Evolutionary conservation across 1,139 yeast species (phyloP).

Genomic region (Wickerhamomyces sp.): DNA sequence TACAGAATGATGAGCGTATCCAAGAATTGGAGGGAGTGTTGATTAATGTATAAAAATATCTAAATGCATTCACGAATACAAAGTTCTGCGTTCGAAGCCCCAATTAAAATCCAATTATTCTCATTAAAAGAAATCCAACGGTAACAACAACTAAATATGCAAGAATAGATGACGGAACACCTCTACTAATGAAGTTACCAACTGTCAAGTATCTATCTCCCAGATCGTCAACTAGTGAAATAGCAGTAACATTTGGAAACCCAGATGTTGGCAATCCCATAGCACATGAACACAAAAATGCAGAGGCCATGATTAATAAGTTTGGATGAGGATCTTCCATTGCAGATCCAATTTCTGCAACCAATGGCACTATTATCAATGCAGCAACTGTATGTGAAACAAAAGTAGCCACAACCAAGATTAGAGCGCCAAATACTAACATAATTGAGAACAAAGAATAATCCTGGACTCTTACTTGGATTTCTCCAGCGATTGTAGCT

Average conservation of each 20-base stretch:
- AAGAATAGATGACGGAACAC: constrained; percentile 79
- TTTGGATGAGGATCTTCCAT: constrained; percentile 47
- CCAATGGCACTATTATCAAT: constrained; percentile 80
- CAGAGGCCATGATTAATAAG: constrained; percentile 76
- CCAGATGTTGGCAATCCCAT: constrained; percentile 98
- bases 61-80: background rate
- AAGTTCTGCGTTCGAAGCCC: background rate
- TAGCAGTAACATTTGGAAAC: constrained; percentile 94
- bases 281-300: constrained; percentile 83
- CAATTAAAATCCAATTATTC: constrained; percentile 41
- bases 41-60: background rate
- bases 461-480: constrained; percentile 56
- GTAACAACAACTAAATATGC: constrained; percentile 67
- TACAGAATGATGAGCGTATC: no score
- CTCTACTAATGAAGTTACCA: constrained; percentile 76
- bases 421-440: constrained; percentile 71
- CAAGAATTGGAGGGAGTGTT: no score
- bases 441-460: constrained; percentile 66
- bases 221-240: constrained; percentile 84
- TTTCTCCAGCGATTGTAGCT: constrained; percentile 66
- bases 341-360: constrained; percentile 77
- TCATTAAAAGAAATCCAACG: constrained; percentile 77
- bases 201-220: constrained; percentile 86
- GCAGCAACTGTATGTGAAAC: constrained; percentile 97
- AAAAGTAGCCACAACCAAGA: constrained; percentile 83